These are phyloP conservation scores for Kurtzmaniella cleridarum DNA, from an alignment of 805 yeast species.

Conservation along the genomic window DNA sequence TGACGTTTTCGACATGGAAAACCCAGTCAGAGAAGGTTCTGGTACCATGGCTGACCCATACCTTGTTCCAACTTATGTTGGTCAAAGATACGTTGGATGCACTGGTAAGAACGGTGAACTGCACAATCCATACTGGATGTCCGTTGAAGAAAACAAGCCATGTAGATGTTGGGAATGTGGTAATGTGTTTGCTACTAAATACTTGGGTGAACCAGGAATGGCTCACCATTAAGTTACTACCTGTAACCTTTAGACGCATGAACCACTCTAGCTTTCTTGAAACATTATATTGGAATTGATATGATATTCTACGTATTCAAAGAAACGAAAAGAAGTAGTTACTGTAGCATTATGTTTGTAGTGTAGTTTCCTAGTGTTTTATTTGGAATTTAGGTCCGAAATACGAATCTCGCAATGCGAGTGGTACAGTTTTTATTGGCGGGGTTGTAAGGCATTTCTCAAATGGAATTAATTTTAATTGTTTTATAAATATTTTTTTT, in stretches of 20 bases:
- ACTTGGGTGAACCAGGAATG: conserved; percentile 75
- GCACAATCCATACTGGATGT: conserved; percentile 88
- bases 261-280: background rate
- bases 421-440: no score
- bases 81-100: conserved; percentile 94
- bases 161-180: conserved; percentile 99
- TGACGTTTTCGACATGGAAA: conserved; percentile 85
- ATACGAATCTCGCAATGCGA: no score
- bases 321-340: no score
- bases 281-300: no score
- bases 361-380: no score
- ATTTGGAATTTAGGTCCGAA: no score
- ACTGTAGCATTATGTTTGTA: no score
- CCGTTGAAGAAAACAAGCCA: conserved; percentile 74
- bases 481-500: no score
- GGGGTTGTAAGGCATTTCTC: no score
- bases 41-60: conserved; percentile 92
- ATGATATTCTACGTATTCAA: no score
- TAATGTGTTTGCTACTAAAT: conserved; percentile 83
- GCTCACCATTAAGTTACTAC: conserved; percentile 38
- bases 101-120: conserved; percentile 89
- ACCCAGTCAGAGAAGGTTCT: conserved; percentile 78
- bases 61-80: conserved; percentile 84
- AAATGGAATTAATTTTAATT: no score
- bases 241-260: conserved; percentile 9